Evolutionary conservation across 768 basidiomycete genomes (phyloP).

Genomic region (Dentipellis sp.): DNA sequence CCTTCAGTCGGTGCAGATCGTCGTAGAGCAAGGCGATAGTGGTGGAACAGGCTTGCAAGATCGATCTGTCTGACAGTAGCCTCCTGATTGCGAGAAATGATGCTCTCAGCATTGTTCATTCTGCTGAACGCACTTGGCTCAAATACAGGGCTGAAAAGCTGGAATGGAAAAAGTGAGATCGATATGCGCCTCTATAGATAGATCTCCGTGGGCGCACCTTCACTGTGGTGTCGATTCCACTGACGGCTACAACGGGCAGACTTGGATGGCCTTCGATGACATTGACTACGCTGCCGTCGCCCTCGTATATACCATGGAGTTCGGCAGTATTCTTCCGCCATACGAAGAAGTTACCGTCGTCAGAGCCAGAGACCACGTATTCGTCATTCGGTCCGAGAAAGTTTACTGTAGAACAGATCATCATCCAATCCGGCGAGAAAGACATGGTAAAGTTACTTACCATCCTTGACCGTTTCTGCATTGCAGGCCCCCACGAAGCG

Average conservation of each 20-base stretch:
- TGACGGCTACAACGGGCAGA: slow-evolving; percentile 74
- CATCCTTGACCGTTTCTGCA: slow-evolving; percentile 80
- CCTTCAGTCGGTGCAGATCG: background rate
- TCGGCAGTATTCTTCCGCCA: slow-evolving; percentile 66
- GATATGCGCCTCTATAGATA: background rate
- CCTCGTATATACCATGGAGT: slow-evolving; percentile 74
- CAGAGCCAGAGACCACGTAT: slow-evolving; percentile 74
- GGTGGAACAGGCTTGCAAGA: slow-evolving; percentile 20
- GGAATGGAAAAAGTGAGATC: background rate
- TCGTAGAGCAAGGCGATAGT: background rate
- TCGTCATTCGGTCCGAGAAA: slow-evolving; percentile 76
- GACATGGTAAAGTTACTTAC: slow-evolving; percentile 30
- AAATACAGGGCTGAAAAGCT: slow-evolving; percentile 60
- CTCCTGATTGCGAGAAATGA: slow-evolving; percentile 47
- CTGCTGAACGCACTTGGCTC: slow-evolving; percentile 44
- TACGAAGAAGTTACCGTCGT: slow-evolving; percentile 82
- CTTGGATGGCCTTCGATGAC: slow-evolving; percentile 77
- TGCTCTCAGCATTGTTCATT: slow-evolving; percentile 39
- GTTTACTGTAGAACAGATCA: slow-evolving; percentile 44
- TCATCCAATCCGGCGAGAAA: background rate
- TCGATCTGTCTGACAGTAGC: slow-evolving; percentile 20
- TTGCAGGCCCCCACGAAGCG: slow-evolving; percentile 68
- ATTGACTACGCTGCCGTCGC: slow-evolving; percentile 75
- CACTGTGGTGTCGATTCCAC: slow-evolving; percentile 79
- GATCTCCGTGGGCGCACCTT: slow-evolving; percentile 42